Percentiles rank a stretch among this genome's conserved stretches.
Evolutionary conservation across 2,329 filamentous ascomycete species (phyloP).

Genomic region (Venturia nashicola): DNA sequence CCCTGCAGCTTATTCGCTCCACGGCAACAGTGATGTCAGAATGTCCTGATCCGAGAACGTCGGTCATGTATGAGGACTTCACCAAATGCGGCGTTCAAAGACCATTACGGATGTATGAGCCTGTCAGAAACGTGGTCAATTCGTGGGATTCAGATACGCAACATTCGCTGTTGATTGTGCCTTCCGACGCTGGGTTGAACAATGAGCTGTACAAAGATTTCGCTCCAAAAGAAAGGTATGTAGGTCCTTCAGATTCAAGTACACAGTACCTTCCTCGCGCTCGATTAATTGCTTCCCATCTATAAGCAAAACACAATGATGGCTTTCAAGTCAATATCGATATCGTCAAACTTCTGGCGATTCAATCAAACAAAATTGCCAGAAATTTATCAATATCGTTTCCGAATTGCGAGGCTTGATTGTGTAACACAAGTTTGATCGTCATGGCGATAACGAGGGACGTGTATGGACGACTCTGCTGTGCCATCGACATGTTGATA

Average conservation of each 20-base stretch:
- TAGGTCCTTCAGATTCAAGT: neutral
- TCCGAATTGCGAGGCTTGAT: neutral
- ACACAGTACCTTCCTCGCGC: neutral
- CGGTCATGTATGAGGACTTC: slow-evolving; percentile 69
- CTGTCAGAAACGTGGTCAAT: slow-evolving; percentile 76
- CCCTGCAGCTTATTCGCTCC: slow-evolving; percentile 58
- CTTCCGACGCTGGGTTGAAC: neutral
- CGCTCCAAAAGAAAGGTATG: slow-evolving; percentile 42
- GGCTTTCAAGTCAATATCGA: neutral
- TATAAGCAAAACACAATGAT: neutral
- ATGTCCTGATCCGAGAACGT: slow-evolving; percentile 49
- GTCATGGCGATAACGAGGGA: neutral
- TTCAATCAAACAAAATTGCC: neutral
- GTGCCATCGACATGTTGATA: neutral
- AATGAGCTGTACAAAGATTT: slow-evolving; percentile 51
- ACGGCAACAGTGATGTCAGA: slow-evolving; percentile 52
- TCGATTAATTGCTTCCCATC: neutral
- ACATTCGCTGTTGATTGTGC: slow-evolving; percentile 22
- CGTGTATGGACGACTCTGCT: neutral
- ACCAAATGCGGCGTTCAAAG: slow-evolving; percentile 65
- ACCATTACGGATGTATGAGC: slow-evolving; percentile 74
- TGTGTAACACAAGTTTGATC: too few relatives aligned
- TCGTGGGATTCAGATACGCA: slow-evolving; percentile 73
- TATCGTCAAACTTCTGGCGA: neutral
- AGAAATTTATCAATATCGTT: neutral